A percentile compares a stretch with the other conserved stretches of the same genome.
Evolutionary conservation across 176 grass and related monocot genomes (phyloP).

Genomic region (Eremochloa ophiuroides): DNA sequence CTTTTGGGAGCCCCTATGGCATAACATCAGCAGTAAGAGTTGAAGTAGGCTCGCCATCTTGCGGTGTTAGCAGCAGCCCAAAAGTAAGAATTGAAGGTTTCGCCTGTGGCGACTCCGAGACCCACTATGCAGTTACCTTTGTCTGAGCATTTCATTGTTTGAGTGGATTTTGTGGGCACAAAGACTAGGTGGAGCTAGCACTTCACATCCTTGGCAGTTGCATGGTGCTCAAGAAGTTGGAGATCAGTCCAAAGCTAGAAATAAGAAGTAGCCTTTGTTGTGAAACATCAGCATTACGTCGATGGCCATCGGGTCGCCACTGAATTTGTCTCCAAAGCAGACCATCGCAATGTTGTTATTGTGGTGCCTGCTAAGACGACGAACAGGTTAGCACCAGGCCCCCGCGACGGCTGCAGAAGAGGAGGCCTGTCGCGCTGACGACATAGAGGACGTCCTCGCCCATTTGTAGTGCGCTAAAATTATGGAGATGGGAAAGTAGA

Average conservation of each 20-base stretch:
- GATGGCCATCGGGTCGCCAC: neutral
- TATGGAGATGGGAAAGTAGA: too few relatives aligned
- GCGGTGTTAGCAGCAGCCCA: conserved; percentile 58
- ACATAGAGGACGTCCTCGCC: too few relatives aligned
- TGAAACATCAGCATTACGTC: too few relatives aligned
- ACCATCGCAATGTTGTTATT: neutral
- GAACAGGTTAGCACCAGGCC: too few relatives aligned
- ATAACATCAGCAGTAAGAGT: conserved; percentile 41
- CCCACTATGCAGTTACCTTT: conserved; percentile 53
- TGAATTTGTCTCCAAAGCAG: neutral
- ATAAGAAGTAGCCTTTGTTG: too few relatives aligned
- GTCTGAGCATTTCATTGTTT: conserved; percentile 49
- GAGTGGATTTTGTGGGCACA: too few relatives aligned
- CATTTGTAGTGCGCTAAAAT: too few relatives aligned
- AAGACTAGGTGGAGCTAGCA: neutral
- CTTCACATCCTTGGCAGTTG: neutral
- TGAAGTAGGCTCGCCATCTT: conserved; percentile 66
- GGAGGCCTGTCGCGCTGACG: too few relatives aligned
- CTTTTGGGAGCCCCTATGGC: conserved; percentile 47
- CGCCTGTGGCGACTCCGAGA: conserved; percentile 50
- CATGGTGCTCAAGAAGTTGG: neutral
- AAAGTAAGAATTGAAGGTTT: conserved; percentile 95
- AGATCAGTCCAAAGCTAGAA: neutral
- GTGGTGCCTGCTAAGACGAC: too few relatives aligned
- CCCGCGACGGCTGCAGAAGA: too few relatives aligned